phyloP scores from a whole-genome alignment of 129 eudicot species.

The Helianthus annuus region DNA sequence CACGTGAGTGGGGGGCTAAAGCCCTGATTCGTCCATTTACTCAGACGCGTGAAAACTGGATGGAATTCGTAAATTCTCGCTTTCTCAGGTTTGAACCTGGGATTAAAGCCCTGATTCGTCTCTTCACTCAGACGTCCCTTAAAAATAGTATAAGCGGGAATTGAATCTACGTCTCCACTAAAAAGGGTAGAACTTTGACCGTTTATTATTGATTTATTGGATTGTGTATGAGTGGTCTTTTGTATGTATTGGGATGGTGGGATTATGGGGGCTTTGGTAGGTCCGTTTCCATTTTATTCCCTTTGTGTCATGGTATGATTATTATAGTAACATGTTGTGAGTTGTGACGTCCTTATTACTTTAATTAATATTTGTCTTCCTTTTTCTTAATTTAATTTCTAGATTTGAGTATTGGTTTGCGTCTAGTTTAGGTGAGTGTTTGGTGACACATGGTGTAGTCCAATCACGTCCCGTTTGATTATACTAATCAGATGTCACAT shows the following conservation, averaged over 20 bases:
- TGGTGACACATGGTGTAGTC: neutral
- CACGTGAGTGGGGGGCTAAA: no score
- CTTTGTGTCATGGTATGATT: neutral
- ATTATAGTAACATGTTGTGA: neutral
- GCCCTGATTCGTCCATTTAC: no score
- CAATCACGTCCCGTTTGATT: no score
- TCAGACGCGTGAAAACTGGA: no score
- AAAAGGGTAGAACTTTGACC: neutral
- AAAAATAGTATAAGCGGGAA: no score
- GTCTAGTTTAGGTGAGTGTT: neutral
- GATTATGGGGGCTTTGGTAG: conserved; percentile 1
- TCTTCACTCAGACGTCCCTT: no score
- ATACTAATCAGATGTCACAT: no score
- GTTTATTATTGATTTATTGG: conserved; percentile 4
- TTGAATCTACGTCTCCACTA: no score
- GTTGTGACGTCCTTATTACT: neutral
- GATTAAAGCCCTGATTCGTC: no score
- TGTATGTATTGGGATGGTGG: conserved; percentile 4
- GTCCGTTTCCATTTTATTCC: neutral
- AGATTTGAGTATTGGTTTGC: no score
- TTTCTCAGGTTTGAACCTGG: no score
- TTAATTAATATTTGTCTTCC: neutral
- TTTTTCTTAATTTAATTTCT: neutral
- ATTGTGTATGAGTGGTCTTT: neutral
- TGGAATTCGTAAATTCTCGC: no score